Evolutionary conservation across 192 early-diverging fungal genomes (phyloP), one percentile per base, ranked within the genome.

Genomic region (Spinellus fusiger): DNA sequence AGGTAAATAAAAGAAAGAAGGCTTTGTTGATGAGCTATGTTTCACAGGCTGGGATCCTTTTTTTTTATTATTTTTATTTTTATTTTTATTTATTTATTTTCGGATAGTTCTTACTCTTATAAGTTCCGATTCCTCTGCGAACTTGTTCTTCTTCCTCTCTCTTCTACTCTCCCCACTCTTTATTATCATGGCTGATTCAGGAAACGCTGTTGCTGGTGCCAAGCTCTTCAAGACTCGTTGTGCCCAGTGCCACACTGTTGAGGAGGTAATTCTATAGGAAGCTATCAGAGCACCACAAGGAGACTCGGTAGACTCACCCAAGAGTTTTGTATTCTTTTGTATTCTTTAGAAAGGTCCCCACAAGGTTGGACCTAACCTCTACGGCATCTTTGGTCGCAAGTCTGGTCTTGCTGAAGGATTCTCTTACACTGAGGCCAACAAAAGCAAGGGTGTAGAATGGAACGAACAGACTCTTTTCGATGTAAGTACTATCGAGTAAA

Each of bases 201-300:
- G 68, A 54, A 59, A 70, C 62, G 69, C 69, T 56, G 61, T 58
- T 60, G 58, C 62, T 49, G 72, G 72, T 56, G 72, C 72, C 28
- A 74, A 74, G 67, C 72, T 74, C 49, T 98, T 98, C 89, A 98
- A 98, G 86, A 98, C 95, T 68, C 92, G 95, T 62, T 98, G 95
- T 66, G 94, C 95, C 58, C 93, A 94, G 75, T 98, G 95, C 84
- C 94, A 98, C 86, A 93, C 93, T 64, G 86, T 94, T 28, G 94
- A 98, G 62, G 75, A 49, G 15, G 71, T 51, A 40, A 76, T 70
- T 52, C 7, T 35, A 28, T 37, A 32, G 27, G 13, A 9, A 37
- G 13, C 35, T n/a, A n/a, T n/a, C n/a, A 51, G 22, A 22, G 18
- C 34, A 6, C 8, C 1, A 7, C 1, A 34, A 6, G 22, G 10